Evolutionary conservation across 140 eudicot genomes (phyloP).

Genomic region (Oenanthe javanica): DNA sequence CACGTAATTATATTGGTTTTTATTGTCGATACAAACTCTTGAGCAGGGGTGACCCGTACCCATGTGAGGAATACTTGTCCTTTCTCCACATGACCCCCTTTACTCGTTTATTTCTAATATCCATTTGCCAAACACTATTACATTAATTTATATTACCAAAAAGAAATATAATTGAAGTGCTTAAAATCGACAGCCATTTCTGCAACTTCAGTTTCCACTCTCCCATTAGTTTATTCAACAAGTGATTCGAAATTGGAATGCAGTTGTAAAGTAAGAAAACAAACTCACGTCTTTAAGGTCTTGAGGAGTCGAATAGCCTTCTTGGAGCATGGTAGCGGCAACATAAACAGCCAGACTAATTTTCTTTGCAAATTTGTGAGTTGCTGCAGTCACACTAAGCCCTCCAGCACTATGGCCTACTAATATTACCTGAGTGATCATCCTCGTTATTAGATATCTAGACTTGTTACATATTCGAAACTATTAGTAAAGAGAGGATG

Average conservation of each 20-base stretch:
- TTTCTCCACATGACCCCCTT: not conserved
- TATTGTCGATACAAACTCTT: not conserved
- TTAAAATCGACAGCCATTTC: not conserved
- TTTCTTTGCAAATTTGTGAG: constrained; percentile 39
- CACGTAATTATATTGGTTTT: too few relatives aligned
- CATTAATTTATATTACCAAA: not conserved
- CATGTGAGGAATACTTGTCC: not conserved
- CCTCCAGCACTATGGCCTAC: constrained; percentile 96
- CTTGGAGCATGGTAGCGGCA: constrained; percentile 72
- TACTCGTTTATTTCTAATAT: not conserved
- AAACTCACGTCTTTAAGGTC: constrained; percentile 55
- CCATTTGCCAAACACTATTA: not conserved
- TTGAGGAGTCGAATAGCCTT: constrained; percentile 37
- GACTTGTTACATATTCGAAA: too few relatives aligned
- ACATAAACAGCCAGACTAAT: constrained; percentile 52
- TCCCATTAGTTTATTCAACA: not conserved
- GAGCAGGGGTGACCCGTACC: not conserved
- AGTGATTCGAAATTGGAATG: not conserved
- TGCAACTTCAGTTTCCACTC: not conserved
- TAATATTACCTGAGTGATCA: constrained; percentile 52
- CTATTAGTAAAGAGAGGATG: constrained; percentile 48
- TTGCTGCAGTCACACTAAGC: constrained; percentile 57
- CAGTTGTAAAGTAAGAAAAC: not conserved
- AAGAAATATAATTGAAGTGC: not conserved
- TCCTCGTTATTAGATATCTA: not conserved